Evolutionary conservation across 331 rosid species (phyloP).

Genomic region (Telfairia occidentalis): DNA sequence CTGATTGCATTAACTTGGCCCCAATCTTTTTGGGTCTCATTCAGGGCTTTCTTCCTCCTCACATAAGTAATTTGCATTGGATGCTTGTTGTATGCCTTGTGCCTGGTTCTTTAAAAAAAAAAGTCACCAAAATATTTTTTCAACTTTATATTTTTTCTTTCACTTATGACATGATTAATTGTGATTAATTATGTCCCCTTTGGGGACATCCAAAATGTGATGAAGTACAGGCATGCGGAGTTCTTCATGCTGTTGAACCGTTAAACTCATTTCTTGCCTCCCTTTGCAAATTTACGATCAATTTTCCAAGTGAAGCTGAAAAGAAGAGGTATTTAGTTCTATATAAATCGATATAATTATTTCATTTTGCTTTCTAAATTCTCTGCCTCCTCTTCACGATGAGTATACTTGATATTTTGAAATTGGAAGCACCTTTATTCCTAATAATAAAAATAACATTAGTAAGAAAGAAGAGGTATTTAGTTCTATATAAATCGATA

Average conservation of each 20-base stretch:
- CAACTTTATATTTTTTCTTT: no score
- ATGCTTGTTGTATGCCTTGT: no score
- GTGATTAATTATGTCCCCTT: no score
- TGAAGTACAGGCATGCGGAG: conserved; percentile 77
- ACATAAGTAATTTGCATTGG: no score
- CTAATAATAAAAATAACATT: background rate
- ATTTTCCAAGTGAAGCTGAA: conserved; percentile 75
- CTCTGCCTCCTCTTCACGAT: background rate
- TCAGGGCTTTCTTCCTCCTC: no score
- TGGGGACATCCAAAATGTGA: no score
- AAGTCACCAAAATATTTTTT: no score
- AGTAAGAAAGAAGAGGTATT: conserved; percentile 50
- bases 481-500: conserved; percentile 6
- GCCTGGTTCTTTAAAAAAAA: no score
- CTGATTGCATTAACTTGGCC: no score
- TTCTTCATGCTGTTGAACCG: conserved; percentile 89
- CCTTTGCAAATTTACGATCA: conserved; percentile 92
- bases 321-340: conserved; percentile 53
- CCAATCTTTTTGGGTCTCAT: no score
- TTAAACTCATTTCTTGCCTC: conserved; percentile 91
- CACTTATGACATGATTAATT: conserved; percentile 11
- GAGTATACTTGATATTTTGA: background rate
- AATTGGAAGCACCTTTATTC: background rate
- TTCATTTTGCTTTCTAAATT: no score
- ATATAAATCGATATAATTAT: background rate